Conservation (phyloP, 306 rosid genomes). For the Acmispon strigosus region DNA sequence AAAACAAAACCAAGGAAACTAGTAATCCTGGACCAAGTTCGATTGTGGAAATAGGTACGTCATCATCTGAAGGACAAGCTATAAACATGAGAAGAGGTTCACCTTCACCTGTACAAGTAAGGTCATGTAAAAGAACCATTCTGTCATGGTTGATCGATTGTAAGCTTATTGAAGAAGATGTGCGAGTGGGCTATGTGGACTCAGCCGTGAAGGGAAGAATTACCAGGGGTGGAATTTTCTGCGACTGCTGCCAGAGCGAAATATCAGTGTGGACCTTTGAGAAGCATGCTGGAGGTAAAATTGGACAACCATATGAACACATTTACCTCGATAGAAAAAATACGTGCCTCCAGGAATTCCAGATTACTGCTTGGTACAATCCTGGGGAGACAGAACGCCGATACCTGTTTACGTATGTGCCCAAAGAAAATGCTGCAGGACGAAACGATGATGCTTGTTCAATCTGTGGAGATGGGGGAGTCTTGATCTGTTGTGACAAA, state of each 20-base stretch:
- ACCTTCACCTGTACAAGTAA: background rate
- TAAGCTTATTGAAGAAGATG: background rate
- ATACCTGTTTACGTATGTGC: background rate
- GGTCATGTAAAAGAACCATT: slow-evolving; percentile 10
- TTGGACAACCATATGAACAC: slow-evolving; percentile 12
- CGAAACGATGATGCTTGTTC: slow-evolving; percentile 15
- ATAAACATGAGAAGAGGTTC: background rate
- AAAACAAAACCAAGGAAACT: background rate
- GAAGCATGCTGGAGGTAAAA: slow-evolving; percentile 20
- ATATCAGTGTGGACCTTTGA: slow-evolving; percentile 30
- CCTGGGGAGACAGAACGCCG: background rate
- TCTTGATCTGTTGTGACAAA: slow-evolving; percentile 29
- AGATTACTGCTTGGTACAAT: background rate
- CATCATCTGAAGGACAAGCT: background rate
- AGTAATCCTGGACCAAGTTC: background rate
- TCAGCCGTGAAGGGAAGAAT: background rate
- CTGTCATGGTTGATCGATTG: slow-evolving; percentile 35
- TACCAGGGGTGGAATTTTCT: slow-evolving; percentile 26
- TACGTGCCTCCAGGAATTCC: background rate
- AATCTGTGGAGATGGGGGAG: slow-evolving; percentile 41
- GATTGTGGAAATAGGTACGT: background rate
- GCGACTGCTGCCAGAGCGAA: slow-evolving; percentile 25
- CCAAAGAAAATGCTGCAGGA: background rate
- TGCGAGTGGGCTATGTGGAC: slow-evolving; percentile 10
- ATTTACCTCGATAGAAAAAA: background rate